A percentile compares a stretch with the other conserved stretches of the same genome.
Conservation (phyloP, 2,329 filamentous ascomycete genomes). For the Immersiporthe knoxdaviesiana region DNA sequence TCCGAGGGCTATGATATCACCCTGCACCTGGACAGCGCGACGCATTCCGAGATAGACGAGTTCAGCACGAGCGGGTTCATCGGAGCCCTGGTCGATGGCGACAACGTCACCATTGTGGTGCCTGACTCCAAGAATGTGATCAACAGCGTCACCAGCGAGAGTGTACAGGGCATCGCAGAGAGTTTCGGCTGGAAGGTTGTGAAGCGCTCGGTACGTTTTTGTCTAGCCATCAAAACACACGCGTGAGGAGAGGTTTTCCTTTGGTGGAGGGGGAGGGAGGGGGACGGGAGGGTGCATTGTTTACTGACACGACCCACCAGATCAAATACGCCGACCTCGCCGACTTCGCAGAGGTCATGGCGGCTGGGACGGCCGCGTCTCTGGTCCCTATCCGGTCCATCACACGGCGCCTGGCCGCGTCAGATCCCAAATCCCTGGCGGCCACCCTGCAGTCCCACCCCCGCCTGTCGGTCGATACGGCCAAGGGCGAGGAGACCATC, state of each 20-base stretch:
- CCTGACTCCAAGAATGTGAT: slow-evolving; percentile 89
- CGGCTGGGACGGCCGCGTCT: slow-evolving; percentile 87
- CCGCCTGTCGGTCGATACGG: slow-evolving; percentile 41
- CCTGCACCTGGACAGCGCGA: slow-evolving; percentile 85
- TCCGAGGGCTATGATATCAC: slow-evolving; percentile 89
- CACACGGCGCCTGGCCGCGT: slow-evolving; percentile 60
- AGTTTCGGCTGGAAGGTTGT: slow-evolving; percentile 86
- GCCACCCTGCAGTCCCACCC: slow-evolving; percentile 40
- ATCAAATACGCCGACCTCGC: slow-evolving; percentile 66
- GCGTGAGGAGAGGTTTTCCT: not conserved
- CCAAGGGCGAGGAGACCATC: slow-evolving; percentile 52
- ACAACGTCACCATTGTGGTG: slow-evolving; percentile 74
- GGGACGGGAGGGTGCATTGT: no score
- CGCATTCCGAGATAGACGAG: slow-evolving; percentile 86
- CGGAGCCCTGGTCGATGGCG: slow-evolving; percentile 64
- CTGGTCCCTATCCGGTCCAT: slow-evolving; percentile 92
- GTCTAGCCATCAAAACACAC: no score
- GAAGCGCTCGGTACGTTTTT: slow-evolving; percentile 62
- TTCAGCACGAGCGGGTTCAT: slow-evolving; percentile 96
- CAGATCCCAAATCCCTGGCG: slow-evolving; percentile 45
- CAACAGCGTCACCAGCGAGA: slow-evolving; percentile 81
- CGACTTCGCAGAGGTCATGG: slow-evolving; percentile 74
- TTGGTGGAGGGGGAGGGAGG: no score
- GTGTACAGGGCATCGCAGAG: slow-evolving; percentile 73
- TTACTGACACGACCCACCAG: slow-evolving; percentile 40